These are phyloP conservation scores for Bisporella sp. DNA, from an alignment of 2,329 filamentous ascomycete species.

Conservation along the genomic window DNA sequence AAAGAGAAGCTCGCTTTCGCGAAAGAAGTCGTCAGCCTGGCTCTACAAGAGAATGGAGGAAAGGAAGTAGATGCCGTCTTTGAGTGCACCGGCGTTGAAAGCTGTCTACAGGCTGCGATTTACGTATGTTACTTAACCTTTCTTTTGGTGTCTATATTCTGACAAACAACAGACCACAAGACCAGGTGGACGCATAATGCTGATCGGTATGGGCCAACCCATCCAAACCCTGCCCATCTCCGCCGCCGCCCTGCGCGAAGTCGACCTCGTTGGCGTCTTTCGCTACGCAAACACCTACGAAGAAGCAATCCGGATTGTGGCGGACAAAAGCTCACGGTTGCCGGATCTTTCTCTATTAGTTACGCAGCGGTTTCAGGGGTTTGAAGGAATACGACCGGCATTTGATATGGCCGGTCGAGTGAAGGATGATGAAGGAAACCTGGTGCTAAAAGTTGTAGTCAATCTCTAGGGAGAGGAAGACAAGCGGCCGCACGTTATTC, in stretches of 20 bases:
- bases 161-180: slow-evolving; percentile 42
- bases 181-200: slow-evolving; percentile 63
- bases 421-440: slow-evolving; percentile 25
- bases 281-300: slow-evolving; percentile 86
- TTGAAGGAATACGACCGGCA: slow-evolving; percentile 80
- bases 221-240: slow-evolving; percentile 69
- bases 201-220: slow-evolving; percentile 73
- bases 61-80: slow-evolving; percentile 60
- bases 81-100: slow-evolving; percentile 52
- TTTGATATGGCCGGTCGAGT: slow-evolving; percentile 78
- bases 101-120: slow-evolving; percentile 49
- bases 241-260: slow-evolving; percentile 66
- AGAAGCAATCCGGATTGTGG: slow-evolving; percentile 78
- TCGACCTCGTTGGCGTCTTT: slow-evolving; percentile 71
- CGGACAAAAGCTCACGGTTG: slow-evolving; percentile 56
- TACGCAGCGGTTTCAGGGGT: slow-evolving; percentile 69
- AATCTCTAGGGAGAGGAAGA: slow-evolving; percentile 11
- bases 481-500: too few species aligned
- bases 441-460: slow-evolving; percentile 28
- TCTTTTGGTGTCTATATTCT: neutral
- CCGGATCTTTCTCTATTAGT: slow-evolving; percentile 75
- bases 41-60: slow-evolving; percentile 47
- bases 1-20: slow-evolving; percentile 30
- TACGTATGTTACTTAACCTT: slow-evolving; percentile 52
- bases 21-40: slow-evolving; percentile 23